Conservation (phyloP, 192 early-diverging fungal genomes). For the Coemansia sp. region DNA sequence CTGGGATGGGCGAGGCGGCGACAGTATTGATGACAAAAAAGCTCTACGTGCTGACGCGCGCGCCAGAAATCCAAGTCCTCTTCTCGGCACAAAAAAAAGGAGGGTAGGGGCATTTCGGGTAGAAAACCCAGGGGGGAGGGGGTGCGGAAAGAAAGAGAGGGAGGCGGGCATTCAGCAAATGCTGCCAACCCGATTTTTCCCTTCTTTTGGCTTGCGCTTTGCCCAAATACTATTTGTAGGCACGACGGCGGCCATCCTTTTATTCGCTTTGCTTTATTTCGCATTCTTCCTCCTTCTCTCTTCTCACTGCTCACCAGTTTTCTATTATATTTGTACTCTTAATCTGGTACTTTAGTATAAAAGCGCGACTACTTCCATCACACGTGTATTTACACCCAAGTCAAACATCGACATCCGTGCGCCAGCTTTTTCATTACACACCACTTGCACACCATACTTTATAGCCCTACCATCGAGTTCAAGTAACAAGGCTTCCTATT, state of each 20-base stretch:
- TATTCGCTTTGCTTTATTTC: conserved; percentile 3
- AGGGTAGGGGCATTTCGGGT: conserved; percentile 5
- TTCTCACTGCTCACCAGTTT: conserved; percentile 2
- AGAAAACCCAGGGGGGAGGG: conserved; percentile 1
- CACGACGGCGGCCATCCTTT: conserved; percentile 2
- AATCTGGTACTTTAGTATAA: not conserved
- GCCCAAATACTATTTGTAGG: conserved; percentile 13
- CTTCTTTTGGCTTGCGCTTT: conserved; percentile 3
- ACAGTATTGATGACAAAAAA: no score
- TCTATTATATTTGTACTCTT: not conserved
- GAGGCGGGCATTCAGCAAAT: conserved; percentile 10
- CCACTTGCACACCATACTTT: not conserved
- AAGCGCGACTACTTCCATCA: not conserved
- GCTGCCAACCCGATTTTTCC: conserved; percentile 4
- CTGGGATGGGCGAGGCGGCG: no score
- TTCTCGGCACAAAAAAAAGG: not conserved
- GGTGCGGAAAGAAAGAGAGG: not conserved
- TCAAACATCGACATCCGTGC: not conserved
- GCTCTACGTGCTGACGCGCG: no score
- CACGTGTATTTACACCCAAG: not conserved
- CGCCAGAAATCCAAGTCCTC: no score
- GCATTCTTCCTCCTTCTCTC: conserved; percentile 1
- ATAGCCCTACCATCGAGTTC: not conserved
- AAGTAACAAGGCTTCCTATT: not conserved
- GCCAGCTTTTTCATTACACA: not conserved